phyloP scores from a whole-genome alignment of 2,329 filamentous ascomycete species.

The Pseudocercospora macadamiae region DNA sequence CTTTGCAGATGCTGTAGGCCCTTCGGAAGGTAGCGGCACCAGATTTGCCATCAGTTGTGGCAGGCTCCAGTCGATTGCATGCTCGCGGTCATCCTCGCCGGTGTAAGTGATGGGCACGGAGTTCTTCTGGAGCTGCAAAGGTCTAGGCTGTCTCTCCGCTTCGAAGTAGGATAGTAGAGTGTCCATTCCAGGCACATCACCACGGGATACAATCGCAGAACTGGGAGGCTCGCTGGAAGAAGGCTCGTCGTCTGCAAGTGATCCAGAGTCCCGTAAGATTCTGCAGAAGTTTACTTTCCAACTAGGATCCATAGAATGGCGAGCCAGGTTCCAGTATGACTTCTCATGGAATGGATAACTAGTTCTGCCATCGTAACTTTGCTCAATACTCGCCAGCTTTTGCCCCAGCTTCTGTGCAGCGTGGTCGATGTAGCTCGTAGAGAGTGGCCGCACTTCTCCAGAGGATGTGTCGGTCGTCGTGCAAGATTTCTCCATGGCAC shows the following conservation, averaged over 20 bases:
- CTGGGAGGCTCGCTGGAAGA: neutral
- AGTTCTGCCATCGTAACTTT: too few relatives aligned
- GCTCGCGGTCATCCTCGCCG: constrained; percentile 7
- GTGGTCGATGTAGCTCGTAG: neutral
- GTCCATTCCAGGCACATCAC: neutral
- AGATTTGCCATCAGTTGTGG: neutral
- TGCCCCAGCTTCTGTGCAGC: neutral
- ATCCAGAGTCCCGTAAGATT: neutral
- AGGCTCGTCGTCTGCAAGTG: neutral
- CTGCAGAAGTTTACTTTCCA: neutral
- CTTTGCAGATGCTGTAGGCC: neutral
- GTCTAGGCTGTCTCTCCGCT: neutral
- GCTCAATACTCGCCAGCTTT: neutral
- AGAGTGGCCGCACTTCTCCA: neutral
- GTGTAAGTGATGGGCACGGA: constrained; percentile 23
- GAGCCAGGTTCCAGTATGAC: neutral
- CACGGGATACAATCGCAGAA: neutral
- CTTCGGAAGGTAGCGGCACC: neutral
- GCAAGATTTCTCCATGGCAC: neutral
- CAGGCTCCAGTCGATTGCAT: neutral
- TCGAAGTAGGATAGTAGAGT: constrained; percentile 8
- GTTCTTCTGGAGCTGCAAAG: neutral
- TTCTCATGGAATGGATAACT: neutral
- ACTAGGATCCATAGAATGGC: neutral
- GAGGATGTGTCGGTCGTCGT: too few relatives aligned